Percentiles rank a stretch among this genome's conserved stretches.
phyloP scores from a whole-genome alignment of 371 early-diverging fungal species.

The Lichtheimia ramosa region DNA sequence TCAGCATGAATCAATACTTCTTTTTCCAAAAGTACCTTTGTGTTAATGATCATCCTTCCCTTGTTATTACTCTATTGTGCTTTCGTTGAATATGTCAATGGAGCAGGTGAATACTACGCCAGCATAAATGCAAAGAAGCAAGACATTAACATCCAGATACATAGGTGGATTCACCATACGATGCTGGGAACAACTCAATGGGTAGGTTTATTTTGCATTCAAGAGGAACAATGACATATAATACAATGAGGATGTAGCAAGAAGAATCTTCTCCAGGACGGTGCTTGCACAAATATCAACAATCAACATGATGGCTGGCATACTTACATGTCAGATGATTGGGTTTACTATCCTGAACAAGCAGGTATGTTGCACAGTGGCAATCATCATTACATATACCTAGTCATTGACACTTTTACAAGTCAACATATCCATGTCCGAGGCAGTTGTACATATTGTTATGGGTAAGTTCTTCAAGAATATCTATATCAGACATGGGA shows the following conservation, averaged over 20 bases:
- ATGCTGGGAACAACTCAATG: conserved; percentile 24
- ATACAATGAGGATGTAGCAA: conserved; percentile 23
- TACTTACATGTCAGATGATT: conserved; percentile 34
- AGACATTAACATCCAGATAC: too few relatives aligned
- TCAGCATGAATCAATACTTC: too few relatives aligned
- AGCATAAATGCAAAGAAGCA: too few relatives aligned
- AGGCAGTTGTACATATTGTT: conserved; percentile 20
- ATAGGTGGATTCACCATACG: conserved; percentile 17
- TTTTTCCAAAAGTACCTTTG: too few relatives aligned
- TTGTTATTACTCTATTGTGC: too few relatives aligned
- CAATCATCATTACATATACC: not conserved
- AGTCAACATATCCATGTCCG: conserved; percentile 40
- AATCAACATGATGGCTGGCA: conserved; percentile 31
- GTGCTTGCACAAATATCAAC: conserved; percentile 24
- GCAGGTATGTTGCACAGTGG: conserved; percentile 16
- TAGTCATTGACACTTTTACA: not conserved
- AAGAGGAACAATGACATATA: not conserved
- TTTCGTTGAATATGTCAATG: too few relatives aligned
- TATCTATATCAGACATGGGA: not conserved
- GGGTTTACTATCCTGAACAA: conserved; percentile 50
- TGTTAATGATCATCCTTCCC: too few relatives aligned
- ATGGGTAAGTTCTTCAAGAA: conserved; percentile 23
- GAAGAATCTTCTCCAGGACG: conserved; percentile 40
- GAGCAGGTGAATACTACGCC: too few relatives aligned
- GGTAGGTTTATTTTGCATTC: conserved; percentile 3